Percentiles rank a stretch among this genome's conserved stretches.
phyloP scores from a whole-genome alignment of 129 eudicot species.

The Helianthus tuberosus region DNA sequence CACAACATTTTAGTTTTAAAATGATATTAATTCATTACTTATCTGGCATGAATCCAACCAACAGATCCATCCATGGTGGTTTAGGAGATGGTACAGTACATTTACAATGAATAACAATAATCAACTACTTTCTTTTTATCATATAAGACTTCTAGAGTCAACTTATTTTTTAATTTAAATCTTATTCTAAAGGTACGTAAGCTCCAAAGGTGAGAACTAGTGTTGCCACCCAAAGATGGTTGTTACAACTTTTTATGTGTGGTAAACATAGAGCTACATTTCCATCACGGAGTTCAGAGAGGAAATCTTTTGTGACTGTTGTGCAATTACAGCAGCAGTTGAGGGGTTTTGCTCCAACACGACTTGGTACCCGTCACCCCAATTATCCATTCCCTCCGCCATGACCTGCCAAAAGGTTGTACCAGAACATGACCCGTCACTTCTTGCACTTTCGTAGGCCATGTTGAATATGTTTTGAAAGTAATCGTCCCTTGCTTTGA shows the following conservation, averaged over 20 bases:
- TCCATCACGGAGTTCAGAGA: slow-evolving; percentile 14
- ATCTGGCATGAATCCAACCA: not conserved
- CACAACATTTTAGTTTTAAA: not conserved
- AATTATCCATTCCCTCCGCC: slow-evolving; percentile 52
- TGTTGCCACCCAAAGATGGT: not conserved
- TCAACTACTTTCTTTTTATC: not conserved
- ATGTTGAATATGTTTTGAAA: slow-evolving; percentile 25
- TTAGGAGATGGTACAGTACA: not conserved
- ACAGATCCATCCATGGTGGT: not conserved
- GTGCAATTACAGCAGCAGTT: slow-evolving; percentile 30
- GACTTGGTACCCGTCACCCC: slow-evolving; percentile 55
- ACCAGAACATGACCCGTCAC: slow-evolving; percentile 47
- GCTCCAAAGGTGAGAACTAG: not conserved
- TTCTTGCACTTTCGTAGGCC: slow-evolving; percentile 35
- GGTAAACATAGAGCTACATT: not conserved
- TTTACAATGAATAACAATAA: not conserved
- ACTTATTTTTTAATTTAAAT: not conserved
- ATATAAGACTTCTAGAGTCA: not conserved
- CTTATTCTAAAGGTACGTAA: not conserved
- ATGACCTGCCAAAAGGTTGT: slow-evolving; percentile 52
- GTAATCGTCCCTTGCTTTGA: slow-evolving; percentile 34
- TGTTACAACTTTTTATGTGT: not conserved
- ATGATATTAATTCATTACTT: not conserved
- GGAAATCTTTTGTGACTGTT: slow-evolving; percentile 38
- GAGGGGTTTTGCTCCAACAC: slow-evolving; percentile 46